A percentile compares a stretch with the other conserved stretches of the same genome.
phyloP scores from a whole-genome alignment of 257 asterid species.

The Capsicum rhomboideum region DNA sequence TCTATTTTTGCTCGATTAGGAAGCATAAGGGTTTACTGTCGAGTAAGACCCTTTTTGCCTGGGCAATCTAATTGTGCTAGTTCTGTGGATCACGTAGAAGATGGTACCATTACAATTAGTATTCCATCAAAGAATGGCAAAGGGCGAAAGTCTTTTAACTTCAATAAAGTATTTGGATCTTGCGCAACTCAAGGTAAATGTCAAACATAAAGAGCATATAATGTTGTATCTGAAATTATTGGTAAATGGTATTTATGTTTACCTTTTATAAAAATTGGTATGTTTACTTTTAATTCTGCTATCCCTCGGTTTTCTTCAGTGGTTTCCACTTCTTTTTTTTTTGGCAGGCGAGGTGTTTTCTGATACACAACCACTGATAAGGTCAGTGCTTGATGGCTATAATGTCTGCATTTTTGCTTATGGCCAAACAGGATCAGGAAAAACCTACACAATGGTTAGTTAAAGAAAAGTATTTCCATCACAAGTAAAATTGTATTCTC shows the following conservation, averaged over 20 bases:
- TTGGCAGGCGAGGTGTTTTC: slow-evolving; percentile 79
- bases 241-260: neutral
- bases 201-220: neutral
- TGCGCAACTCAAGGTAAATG: slow-evolving; percentile 77
- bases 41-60: slow-evolving; percentile 81
- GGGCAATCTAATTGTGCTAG: slow-evolving; percentile 47
- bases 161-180: slow-evolving; percentile 92
- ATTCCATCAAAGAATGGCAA: slow-evolving; percentile 58
- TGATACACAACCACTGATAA: slow-evolving; percentile 74
- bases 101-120: slow-evolving; percentile 68
- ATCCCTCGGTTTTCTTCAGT: slow-evolving; percentile 1
- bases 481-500: neutral
- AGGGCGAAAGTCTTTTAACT: slow-evolving; percentile 65
- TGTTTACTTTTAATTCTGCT: neutral
- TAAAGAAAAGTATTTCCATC: neutral
- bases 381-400: slow-evolving; percentile 97
- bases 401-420: slow-evolving; percentile 95
- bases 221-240: neutral
- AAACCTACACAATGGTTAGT: slow-evolving; percentile 88
- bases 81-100: slow-evolving; percentile 78
- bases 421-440: slow-evolving; percentile 99
- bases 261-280: neutral
- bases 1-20: slow-evolving; percentile 38
- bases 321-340: slow-evolving; percentile 8
- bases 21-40: slow-evolving; percentile 93